These are phyloP conservation scores for Botrytis galanthina DNA, from an alignment of 2,329 filamentous ascomycete genomes.

Conservation along the genomic window DNA sequence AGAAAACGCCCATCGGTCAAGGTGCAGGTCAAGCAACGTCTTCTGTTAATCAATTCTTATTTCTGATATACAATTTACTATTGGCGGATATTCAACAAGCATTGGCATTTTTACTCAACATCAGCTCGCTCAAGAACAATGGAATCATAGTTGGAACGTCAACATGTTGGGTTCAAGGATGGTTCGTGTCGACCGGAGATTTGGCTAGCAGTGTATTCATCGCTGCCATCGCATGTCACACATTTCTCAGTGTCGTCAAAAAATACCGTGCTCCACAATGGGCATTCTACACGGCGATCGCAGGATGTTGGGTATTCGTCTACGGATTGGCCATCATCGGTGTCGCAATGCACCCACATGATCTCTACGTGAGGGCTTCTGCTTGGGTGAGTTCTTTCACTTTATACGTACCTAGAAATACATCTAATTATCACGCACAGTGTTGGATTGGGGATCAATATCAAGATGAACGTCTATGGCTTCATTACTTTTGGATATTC, in stretches of 20 bases:
- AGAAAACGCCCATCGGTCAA: slow-evolving; percentile 19
- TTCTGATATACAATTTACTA: slow-evolving; percentile 68
- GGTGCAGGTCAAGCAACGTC: not conserved
- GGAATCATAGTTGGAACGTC: slow-evolving; percentile 52
- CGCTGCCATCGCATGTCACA: slow-evolving; percentile 63
- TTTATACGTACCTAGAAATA: not conserved
- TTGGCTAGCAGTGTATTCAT: slow-evolving; percentile 66
- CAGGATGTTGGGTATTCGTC: slow-evolving; percentile 56
- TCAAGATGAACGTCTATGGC: slow-evolving; percentile 53
- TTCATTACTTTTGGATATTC: slow-evolving; percentile 67
- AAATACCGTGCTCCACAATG: slow-evolving; percentile 51
- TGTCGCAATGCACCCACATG: slow-evolving; percentile 38
- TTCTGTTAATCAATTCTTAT: slow-evolving; percentile 63
- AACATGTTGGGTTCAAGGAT: slow-evolving; percentile 64
- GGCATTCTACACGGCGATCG: slow-evolving; percentile 50
- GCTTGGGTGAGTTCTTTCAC: slow-evolving; percentile 51
- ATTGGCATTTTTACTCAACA: slow-evolving; percentile 61
- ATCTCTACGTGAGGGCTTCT: slow-evolving; percentile 62
- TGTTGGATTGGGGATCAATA: slow-evolving; percentile 63
- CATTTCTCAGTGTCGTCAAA: slow-evolving; percentile 60
- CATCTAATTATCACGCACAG: slow-evolving; percentile 37
- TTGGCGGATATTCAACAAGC: slow-evolving; percentile 67
- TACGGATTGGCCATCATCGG: slow-evolving; percentile 56
- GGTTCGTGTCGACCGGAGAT: slow-evolving; percentile 65
- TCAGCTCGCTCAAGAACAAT: slow-evolving; percentile 55